Evolutionary conservation across 75 land plant genomes (phyloP), one percentile per base, ranked within the genome.

Genomic region (Azolla pinnata): DNA sequence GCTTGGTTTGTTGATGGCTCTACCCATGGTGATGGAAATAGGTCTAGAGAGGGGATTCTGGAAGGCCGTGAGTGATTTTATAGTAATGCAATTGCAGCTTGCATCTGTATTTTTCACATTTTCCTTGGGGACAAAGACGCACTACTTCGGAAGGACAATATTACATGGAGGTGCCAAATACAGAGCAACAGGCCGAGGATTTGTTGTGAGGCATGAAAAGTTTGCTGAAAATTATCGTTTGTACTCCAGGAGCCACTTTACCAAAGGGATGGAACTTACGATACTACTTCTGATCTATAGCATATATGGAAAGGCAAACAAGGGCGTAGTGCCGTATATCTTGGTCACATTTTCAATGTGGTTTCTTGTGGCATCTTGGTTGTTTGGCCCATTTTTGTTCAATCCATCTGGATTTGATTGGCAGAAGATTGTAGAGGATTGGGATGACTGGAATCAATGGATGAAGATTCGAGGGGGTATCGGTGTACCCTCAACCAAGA

Each of bases 341-440:
- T 56, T 93, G 17, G 71, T 83, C 60, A 83, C 83, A 14, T 61
- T 64, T 47, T 90, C 92, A 4, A 87, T 83, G 87, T 90, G 96
- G 96, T 90, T 90, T 65, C 57, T 90, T 34, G 92, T 87, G 9
- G 77, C 54, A 9, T 75, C 92, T 23, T 90, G 79, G 79, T 46
- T 90, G 31, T 86, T 90, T 66, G 91, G 93, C 17, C 96, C 96
- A 23, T 90, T 90, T 60, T 66, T 87, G 49, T 90, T 90, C 61
- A 90, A 90, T 58, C 96, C 96, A 27, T 87, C 92, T 12, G 96
- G 96, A 29, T 90, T 90, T 67, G 96, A 90, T 38, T 90, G 96
- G 96, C 88, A 86, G 60, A 90, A 90, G 77, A 90, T 83, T 60
- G 96, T 90, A 54, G 91, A 90, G 10, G 96, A 90, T 64, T 90